These are phyloP conservation scores for Hanseniaspora thailandica DNA, from an alignment of 805 yeast genomes.

Conservation along the genomic window DNA sequence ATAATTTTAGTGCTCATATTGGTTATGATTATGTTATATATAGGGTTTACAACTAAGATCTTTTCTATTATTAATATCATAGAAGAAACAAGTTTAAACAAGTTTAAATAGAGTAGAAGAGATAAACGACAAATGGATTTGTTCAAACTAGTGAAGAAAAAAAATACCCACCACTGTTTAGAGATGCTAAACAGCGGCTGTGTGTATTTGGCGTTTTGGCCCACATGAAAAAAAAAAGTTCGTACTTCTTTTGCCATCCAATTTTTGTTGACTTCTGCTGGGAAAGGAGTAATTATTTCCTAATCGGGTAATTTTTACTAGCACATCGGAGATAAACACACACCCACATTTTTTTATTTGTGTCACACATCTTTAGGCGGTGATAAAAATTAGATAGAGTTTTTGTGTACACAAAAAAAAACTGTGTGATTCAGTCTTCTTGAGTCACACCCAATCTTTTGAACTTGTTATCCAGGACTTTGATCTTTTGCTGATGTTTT, in stretches of 20 bases:
- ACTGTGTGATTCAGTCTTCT: too few relatives aligned
- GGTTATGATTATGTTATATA: background rate
- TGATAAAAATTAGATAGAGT: background rate
- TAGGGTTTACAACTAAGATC: too few relatives aligned
- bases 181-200: background rate
- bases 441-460: too few relatives aligned
- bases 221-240: background rate
- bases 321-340: background rate
- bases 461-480: too few relatives aligned
- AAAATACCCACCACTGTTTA: background rate
- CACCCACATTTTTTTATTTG: background rate
- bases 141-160: background rate
- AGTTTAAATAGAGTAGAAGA: too few relatives aligned
- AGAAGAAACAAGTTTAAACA: too few relatives aligned
- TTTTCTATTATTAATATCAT: too few relatives aligned
- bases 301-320: background rate
- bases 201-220: background rate
- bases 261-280: background rate
- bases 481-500: too few relatives aligned
- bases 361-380: background rate
- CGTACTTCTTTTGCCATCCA: background rate
- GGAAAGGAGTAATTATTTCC: background rate
- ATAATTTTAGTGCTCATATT: constrained; percentile 11
- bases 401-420: too few relatives aligned
- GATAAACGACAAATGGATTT: background rate